phyloP scores from a whole-genome alignment of 2,329 filamentous ascomycete genomes.

The Cordyceps javanica region DNA sequence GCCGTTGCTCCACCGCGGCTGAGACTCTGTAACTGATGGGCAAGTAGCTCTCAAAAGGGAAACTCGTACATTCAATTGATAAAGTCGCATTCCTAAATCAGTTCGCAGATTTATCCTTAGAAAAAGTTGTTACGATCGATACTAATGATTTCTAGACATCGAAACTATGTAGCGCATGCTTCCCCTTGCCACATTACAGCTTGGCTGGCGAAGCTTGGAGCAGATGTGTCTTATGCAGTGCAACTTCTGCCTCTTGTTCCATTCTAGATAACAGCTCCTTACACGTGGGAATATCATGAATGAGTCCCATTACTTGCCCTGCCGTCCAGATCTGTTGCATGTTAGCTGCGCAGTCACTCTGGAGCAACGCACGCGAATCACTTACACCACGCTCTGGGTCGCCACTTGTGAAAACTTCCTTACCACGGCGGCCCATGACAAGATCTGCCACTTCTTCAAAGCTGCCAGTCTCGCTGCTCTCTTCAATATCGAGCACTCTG shows the following conservation, averaged over 20 bases:
- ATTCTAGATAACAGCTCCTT: constrained; percentile 62
- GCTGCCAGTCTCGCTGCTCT: constrained; percentile 73
- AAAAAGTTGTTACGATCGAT: no score
- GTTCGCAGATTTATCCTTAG: no score
- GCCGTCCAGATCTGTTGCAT: constrained; percentile 63
- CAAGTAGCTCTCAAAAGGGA: no score
- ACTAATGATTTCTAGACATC: no score
- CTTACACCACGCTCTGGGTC: constrained; percentile 79
- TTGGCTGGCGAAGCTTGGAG: neutral
- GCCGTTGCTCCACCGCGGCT: no score
- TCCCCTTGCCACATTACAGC: no score
- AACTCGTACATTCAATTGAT: no score
- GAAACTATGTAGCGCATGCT: no score
- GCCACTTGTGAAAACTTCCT: constrained; percentile 89
- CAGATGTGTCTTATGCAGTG: constrained; percentile 44
- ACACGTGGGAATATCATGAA: constrained; percentile 76
- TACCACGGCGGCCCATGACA: constrained; percentile 84
- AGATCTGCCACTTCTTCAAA: constrained; percentile 83
- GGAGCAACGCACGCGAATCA: neutral
- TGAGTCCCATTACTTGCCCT: constrained; percentile 86
- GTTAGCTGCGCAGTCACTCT: neutral
- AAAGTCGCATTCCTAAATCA: no score
- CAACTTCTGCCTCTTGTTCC: constrained; percentile 66
- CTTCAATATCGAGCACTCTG: constrained; percentile 76
- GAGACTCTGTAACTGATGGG: no score